Evolutionary conservation across 176 grass and related monocot species (phyloP).

Genomic region (Cocos nucifera): DNA sequence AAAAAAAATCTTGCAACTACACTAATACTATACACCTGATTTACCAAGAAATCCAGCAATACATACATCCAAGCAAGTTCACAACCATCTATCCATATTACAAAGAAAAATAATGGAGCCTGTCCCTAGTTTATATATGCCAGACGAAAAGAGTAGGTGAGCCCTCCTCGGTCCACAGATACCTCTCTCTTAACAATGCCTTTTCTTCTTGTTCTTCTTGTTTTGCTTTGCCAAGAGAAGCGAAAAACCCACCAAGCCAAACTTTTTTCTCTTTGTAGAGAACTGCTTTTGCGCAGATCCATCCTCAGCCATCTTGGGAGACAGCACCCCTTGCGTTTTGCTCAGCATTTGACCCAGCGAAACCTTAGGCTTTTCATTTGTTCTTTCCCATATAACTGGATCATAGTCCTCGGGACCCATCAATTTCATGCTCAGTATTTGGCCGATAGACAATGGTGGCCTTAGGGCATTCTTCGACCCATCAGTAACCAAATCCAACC

Average conservation of each 20-base stretch:
- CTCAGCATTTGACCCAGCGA: constrained; percentile 88
- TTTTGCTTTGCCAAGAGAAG: constrained; percentile 61
- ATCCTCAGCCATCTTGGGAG: constrained; percentile 6
- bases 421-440: constrained; percentile 91
- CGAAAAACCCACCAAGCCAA: constrained; percentile 52
- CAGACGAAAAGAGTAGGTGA: no score
- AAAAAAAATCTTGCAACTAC: no score
- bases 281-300: constrained; percentile 15
- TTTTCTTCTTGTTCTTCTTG: constrained; percentile 71
- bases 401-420: constrained; percentile 45
- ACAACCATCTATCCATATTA: no score
- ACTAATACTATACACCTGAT: no score
- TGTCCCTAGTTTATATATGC: no score
- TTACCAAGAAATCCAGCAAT: no score
- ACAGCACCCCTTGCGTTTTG: constrained; percentile 30
- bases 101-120: no score
- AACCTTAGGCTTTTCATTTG: constrained; percentile 29
- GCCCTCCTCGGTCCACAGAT: no score
- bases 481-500: constrained; percentile 27
- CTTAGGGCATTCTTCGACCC: constrained; percentile 28
- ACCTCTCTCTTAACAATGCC: constrained; percentile 25
- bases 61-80: no score
- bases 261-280: constrained; percentile 70
- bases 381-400: constrained; percentile 36
- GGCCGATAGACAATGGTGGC: constrained; percentile 70